These are phyloP conservation scores for Suillus subalutaceus DNA, from an alignment of 768 basidiomycete species.

Conservation along the genomic window DNA sequence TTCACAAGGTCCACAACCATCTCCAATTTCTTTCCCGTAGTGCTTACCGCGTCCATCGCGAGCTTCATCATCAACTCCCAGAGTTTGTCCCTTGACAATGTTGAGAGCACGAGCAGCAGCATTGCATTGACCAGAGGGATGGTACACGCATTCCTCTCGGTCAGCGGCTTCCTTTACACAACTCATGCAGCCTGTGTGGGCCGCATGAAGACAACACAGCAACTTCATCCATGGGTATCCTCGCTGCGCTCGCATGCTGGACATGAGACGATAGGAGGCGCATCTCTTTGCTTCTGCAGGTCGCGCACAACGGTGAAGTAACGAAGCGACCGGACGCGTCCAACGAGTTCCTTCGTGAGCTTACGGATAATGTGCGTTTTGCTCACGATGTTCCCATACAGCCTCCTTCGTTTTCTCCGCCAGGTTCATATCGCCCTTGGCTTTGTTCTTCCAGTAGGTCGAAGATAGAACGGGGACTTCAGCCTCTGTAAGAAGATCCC, in stretches of 20 bases:
- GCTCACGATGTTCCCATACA: slow-evolving; percentile 83
- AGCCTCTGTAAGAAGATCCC: slow-evolving; percentile 62
- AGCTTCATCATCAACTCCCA: slow-evolving; percentile 78
- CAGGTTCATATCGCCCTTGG: slow-evolving; percentile 58
- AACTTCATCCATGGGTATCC: slow-evolving; percentile 65
- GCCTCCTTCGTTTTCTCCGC: slow-evolving; percentile 60
- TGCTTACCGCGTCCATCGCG: slow-evolving; percentile 76
- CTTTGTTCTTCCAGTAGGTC: slow-evolving; percentile 40
- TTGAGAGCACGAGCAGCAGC: slow-evolving; percentile 83
- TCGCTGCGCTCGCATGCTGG: slow-evolving; percentile 58
- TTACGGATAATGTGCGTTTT: slow-evolving; percentile 85
- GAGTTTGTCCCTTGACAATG: slow-evolving; percentile 76
- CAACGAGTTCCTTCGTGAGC: slow-evolving; percentile 85
- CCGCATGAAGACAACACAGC: slow-evolving; percentile 92
- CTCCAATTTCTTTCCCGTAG: slow-evolving; percentile 82
- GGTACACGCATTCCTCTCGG: slow-evolving; percentile 81
- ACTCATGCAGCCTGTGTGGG: slow-evolving; percentile 77
- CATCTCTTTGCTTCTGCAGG: slow-evolving; percentile 73
- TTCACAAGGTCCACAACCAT: slow-evolving; percentile 75
- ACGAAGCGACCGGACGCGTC: slow-evolving; percentile 85
- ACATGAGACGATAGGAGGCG: slow-evolving; percentile 61
- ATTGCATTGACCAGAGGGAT: slow-evolving; percentile 67
- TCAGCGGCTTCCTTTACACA: slow-evolving; percentile 78
- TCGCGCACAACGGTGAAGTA: slow-evolving; percentile 93
- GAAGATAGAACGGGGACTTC: slow-evolving; percentile 43